phyloP scores from a whole-genome alignment of 257 asterid genomes.

The Gentiana straminea region DNA sequence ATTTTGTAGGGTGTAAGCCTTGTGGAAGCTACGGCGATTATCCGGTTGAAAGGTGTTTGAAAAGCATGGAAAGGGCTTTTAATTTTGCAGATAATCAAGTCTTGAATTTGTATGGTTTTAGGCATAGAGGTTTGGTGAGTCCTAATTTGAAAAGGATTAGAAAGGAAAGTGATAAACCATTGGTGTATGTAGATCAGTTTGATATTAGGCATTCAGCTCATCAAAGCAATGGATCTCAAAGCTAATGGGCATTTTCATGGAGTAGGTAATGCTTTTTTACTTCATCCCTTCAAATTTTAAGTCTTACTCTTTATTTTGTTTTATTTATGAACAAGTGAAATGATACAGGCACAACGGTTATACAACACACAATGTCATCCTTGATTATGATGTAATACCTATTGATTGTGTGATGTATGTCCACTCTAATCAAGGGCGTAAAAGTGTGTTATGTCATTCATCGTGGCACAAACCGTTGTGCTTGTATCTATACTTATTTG shows the following conservation, averaged over 20 bases:
- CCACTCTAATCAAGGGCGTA: no score
- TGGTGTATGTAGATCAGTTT: conserved; percentile 66
- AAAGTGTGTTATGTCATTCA: no score
- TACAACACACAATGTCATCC: no score
- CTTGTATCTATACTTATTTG: no score
- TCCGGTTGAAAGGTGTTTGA: conserved; percentile 80
- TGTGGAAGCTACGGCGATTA: conserved; percentile 94
- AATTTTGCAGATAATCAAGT: conserved; percentile 94
- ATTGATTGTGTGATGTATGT: no score
- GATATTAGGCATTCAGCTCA: conserved; percentile 57
- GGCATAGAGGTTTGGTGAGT: conserved; percentile 88
- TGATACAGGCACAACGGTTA: not conserved
- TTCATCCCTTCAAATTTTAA: no score
- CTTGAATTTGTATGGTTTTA: conserved; percentile 72
- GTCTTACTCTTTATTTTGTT: no score
- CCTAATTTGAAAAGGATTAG: conserved; percentile 82
- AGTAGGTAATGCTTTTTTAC: no score
- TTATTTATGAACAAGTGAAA: not conserved
- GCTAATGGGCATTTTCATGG: conserved; percentile 20
- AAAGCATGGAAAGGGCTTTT: conserved; percentile 88
- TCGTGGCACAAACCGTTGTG: no score
- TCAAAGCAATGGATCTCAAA: conserved; percentile 26
- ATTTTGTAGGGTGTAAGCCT: conserved; percentile 96
- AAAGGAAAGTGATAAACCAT: conserved; percentile 62
- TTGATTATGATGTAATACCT: no score